Conservation (phyloP, 176 grass and related monocot species). For the Leersia perrieri region DNA sequence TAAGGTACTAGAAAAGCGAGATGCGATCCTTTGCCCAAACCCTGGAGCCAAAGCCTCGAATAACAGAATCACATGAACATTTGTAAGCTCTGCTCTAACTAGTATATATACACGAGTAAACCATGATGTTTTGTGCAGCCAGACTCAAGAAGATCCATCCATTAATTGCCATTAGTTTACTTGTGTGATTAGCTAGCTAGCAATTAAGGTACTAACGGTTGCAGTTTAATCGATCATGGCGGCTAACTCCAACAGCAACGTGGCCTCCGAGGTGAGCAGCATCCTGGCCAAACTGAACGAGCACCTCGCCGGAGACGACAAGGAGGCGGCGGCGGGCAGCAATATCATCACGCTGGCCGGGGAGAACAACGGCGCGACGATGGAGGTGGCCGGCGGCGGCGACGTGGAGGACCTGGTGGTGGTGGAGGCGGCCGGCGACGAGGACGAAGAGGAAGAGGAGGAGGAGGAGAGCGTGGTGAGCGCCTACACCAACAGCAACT, state of each 20-base stretch:
- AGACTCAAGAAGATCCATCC: neutral
- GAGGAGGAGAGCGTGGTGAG: constrained; percentile 42
- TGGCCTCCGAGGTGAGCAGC: constrained; percentile 32
- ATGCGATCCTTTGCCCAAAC: constrained; percentile 30
- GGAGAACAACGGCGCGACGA: constrained; percentile 64
- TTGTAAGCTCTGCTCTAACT: neutral
- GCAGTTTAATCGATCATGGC: neutral
- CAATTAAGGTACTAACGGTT: neutral
- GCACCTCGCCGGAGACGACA: constrained; percentile 36
- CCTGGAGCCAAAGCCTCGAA: constrained; percentile 33
- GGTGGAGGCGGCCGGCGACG: constrained; percentile 20
- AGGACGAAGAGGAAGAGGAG: neutral
- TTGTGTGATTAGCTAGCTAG: neutral
- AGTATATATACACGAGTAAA: neutral
- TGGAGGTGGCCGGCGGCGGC: constrained; percentile 28
- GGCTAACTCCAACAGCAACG: constrained; percentile 16
- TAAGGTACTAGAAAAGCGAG: neutral
- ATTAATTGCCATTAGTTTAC: too few species aligned
- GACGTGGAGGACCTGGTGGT: constrained; percentile 48
- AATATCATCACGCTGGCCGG: constrained; percentile 66
- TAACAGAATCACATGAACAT: constrained; percentile 29
- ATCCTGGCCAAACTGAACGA: constrained; percentile 57
- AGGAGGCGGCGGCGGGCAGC: constrained; percentile 5
- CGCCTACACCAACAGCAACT: constrained; percentile 86
- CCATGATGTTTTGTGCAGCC: neutral